A percentile compares a stretch with the other conserved stretches of the same genome.
These are phyloP conservation scores for Takashimella tepidaria DNA, from an alignment of 1,284 basidiomycete genomes.

Conservation along the genomic window DNA sequence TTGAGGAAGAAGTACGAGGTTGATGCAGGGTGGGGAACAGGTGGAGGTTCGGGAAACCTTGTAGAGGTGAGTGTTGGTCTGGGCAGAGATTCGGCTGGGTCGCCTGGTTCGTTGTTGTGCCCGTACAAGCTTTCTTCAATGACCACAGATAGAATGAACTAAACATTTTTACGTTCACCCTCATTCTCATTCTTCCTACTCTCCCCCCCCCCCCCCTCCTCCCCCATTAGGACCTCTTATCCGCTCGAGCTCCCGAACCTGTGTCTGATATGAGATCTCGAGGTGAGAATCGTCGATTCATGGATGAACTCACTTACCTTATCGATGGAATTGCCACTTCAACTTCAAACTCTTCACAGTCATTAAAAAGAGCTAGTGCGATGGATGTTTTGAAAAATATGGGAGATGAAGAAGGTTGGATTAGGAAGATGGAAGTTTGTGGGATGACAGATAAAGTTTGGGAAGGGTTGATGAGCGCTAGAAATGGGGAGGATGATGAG, in stretches of 20 bases:
- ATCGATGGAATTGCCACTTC: constrained; percentile 32
- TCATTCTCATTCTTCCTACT: too few relatives aligned
- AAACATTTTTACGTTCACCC: background rate
- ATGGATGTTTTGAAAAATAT: constrained; percentile 39
- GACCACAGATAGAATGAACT: too few relatives aligned
- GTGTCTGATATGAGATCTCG: constrained; percentile 43
- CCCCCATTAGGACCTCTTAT: constrained; percentile 24
- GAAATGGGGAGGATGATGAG: constrained; percentile 21
- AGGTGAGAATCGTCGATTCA: constrained; percentile 43
- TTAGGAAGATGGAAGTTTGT: constrained; percentile 34
- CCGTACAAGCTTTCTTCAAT: too few relatives aligned
- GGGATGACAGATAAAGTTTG: constrained; percentile 39
- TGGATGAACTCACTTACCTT: constrained; percentile 41
- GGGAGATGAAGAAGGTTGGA: constrained; percentile 30
- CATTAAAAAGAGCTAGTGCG: constrained; percentile 19
- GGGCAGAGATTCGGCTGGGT: too few relatives aligned
- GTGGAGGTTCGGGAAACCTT: constrained; percentile 18
- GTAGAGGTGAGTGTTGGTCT: constrained; percentile 13
- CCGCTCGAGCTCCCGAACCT: constrained; percentile 32
- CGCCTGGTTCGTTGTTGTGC: too few relatives aligned
- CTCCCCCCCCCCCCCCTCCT: too few relatives aligned
- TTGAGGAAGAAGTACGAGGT: constrained; percentile 40
- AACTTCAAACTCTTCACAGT: constrained; percentile 3
- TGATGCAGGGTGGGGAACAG: background rate
- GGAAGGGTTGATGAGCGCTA: constrained; percentile 16